Base-by-base conservation (phyloP, 305 asterid species). In the Solanum chacoense region DNA sequence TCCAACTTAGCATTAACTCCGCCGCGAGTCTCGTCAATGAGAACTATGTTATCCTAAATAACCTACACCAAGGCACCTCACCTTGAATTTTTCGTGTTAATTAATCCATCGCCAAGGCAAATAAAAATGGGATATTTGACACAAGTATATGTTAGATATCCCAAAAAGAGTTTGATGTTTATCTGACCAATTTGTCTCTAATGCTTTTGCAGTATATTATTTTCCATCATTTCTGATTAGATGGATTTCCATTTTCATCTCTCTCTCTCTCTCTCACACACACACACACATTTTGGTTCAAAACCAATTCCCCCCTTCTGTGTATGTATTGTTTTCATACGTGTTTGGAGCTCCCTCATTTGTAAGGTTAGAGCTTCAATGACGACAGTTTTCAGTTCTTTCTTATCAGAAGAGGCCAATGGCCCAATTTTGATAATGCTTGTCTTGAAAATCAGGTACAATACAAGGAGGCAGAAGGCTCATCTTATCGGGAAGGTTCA, bases 381-480 rank as follows among this genome's bases (percentile, higher is more conserved):
- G 40, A 20, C 3, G 26, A 29, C 40, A 20, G 73, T 50, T 50
- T 80, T 29, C 86, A 83, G 31, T 83, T 31, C 18, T 29, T 11
- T 55, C 67, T 20, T 50, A 81, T 80, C 42, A 29, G 72, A 83
- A 83, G 31, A 45, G 42, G 72, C 32, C 38, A 50, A 36, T 74
- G 8, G 24, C 80, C 32, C 50, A 63, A 12, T 4, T 42, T 75
- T 14, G 63, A 14, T 12, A 10, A 38, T 84, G 81, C 76, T 84
- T 73, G 86, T 80, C 87, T 90, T 89, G 42, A 42, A 36, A 50
- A 80, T 90, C 92, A 96, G 99, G 89, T 95, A 93, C 99, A 96
- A 93, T 91, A 95, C 93, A 97, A 97, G 94, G 99, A 97, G 92
- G 94, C 98, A 22, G 99, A 97, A 91, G 98, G 98, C 78, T 91